A percentile compares a stretch with the other conserved stretches of the same genome.
Evolutionary conservation across 2,329 filamentous ascomycete genomes (phyloP).

Genomic region (Allantophomopsis lycopodina): DNA sequence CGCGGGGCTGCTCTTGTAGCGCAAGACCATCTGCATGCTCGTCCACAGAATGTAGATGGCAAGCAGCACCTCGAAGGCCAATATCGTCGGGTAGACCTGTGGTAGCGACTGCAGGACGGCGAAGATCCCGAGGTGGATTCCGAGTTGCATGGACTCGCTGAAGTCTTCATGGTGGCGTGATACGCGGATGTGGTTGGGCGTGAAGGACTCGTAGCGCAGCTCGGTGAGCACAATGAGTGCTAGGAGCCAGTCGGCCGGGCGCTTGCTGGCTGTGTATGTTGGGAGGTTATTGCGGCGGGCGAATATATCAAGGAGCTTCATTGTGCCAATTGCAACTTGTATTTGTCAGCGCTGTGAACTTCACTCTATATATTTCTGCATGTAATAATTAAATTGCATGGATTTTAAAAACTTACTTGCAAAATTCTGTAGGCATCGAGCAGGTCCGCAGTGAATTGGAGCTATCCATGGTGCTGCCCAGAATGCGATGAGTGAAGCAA

Average conservation of each 20-base stretch:
- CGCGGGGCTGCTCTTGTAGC: slow-evolving; percentile 22
- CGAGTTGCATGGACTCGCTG: slow-evolving; percentile 20
- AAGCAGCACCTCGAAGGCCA: slow-evolving; percentile 23
- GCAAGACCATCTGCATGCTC: slow-evolving; percentile 19
- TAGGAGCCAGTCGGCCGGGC: slow-evolving; percentile 15
- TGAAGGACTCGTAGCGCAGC: slow-evolving; percentile 27
- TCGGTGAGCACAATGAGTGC: slow-evolving; percentile 23
- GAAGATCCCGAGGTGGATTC: slow-evolving; percentile 20
- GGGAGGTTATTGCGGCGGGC: slow-evolving; percentile 19
- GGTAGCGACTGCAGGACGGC: slow-evolving; percentile 20
- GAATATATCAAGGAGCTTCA: slow-evolving; percentile 27
- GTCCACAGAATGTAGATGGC: slow-evolving; percentile 27
- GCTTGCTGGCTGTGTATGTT: slow-evolving; percentile 15
- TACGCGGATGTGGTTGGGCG: slow-evolving; percentile 22
- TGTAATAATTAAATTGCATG: no score
- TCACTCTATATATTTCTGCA: not conserved
- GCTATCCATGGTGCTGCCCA: slow-evolving; percentile 13
- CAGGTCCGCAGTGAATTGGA: slow-evolving; percentile 18
- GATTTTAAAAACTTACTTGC: slow-evolving; percentile 17
- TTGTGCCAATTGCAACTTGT: slow-evolving; percentile 21
- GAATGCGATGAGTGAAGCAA: slow-evolving; percentile 11
- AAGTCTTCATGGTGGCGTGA: slow-evolving; percentile 17
- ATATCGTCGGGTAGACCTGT: slow-evolving; percentile 18
- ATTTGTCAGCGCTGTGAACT: not conserved
- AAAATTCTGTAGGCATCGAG: slow-evolving; percentile 19